Percentiles rank a stretch among this genome's conserved stretches.
Conservation (phyloP, 176 grass and related monocot species). For the Pontederia crassipes region DNA sequence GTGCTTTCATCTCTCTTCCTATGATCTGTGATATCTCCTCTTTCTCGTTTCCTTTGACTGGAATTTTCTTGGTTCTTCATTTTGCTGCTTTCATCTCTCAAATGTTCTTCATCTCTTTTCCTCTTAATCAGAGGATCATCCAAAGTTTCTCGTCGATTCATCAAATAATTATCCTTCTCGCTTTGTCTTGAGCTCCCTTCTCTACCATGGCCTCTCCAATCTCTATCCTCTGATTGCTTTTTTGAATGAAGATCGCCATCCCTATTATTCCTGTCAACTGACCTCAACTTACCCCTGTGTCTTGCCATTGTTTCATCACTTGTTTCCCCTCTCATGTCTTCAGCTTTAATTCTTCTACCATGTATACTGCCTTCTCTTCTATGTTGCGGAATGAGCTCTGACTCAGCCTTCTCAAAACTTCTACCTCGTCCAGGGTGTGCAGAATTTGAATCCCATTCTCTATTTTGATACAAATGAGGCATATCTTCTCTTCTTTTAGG, state of each 20-base stretch:
- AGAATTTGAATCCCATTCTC: conserved; percentile 32
- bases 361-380: conserved; percentile 71
- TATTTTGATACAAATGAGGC: conserved; percentile 32
- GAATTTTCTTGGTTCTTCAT: conserved; percentile 64
- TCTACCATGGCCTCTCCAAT: conserved; percentile 42
- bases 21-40: conserved; percentile 56
- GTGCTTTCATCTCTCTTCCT: conserved; percentile 52
- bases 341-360: conserved; percentile 61
- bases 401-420: conserved; percentile 69
- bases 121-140: conserved; percentile 71
- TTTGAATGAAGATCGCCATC: conserved; percentile 53
- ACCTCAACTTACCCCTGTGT: conserved; percentile 50
- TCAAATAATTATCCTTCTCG: conserved; percentile 40
- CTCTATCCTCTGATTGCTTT: conserved; percentile 60
- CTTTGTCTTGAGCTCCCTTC: conserved; percentile 37
- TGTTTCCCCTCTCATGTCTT: conserved; percentile 53
- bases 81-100: conserved; percentile 64
- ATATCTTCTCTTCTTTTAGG: conserved; percentile 56
- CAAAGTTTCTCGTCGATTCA: conserved; percentile 44
- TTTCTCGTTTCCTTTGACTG: conserved; percentile 69
- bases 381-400: conserved; percentile 16
- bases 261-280: conserved; percentile 55
- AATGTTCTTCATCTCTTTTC: conserved; percentile 66
- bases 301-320: conserved; percentile 43
- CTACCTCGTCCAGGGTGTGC: conserved; percentile 31